Conservation (phyloP, 2,329 filamentous ascomycete species). For the Aureobasidium mangrovei region DNA sequence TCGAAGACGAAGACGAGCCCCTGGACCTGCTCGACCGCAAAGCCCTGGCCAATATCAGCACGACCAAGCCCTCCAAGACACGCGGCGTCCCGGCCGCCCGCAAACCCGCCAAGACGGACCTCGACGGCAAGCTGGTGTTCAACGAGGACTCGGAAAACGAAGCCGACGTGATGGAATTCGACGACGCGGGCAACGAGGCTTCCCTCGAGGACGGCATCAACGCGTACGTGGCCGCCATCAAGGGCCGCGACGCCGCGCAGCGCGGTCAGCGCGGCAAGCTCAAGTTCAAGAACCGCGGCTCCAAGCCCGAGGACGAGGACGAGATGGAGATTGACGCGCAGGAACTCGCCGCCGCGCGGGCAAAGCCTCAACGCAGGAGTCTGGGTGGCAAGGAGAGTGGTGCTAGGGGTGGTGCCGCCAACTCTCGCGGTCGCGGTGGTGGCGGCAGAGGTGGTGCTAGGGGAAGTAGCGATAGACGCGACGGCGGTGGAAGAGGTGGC, state of each 20-base stretch:
- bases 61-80: slow-evolving; percentile 67
- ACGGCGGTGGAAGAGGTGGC: slow-evolving; percentile 6
- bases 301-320: slow-evolving; percentile 35
- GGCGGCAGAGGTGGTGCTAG: slow-evolving; percentile 3
- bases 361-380: slow-evolving; percentile 27
- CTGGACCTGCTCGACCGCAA: slow-evolving; percentile 85
- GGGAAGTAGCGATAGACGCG: not conserved
- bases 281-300: slow-evolving; percentile 47
- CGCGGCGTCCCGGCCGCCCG: slow-evolving; percentile 37
- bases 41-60: slow-evolving; percentile 86
- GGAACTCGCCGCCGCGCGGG: slow-evolving; percentile 26
- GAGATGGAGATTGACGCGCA: slow-evolving; percentile 26
- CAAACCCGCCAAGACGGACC: slow-evolving; percentile 59
- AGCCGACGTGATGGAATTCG: slow-evolving; percentile 45
- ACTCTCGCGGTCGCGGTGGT: slow-evolving; percentile 4
- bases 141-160: slow-evolving; percentile 35
- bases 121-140: slow-evolving; percentile 74
- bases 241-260: slow-evolving; percentile 49
- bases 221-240: slow-evolving; percentile 53
- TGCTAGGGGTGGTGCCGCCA: not conserved
- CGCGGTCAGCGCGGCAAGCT: slow-evolving; percentile 51
- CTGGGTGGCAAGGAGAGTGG: slow-evolving; percentile 29
- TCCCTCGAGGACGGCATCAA: slow-evolving; percentile 46
- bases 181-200: slow-evolving; percentile 31
- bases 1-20: slow-evolving; percentile 90